Base-by-base conservation (phyloP, 164 flowering plant species). In the Magnolia kwangsiensis region DNA sequence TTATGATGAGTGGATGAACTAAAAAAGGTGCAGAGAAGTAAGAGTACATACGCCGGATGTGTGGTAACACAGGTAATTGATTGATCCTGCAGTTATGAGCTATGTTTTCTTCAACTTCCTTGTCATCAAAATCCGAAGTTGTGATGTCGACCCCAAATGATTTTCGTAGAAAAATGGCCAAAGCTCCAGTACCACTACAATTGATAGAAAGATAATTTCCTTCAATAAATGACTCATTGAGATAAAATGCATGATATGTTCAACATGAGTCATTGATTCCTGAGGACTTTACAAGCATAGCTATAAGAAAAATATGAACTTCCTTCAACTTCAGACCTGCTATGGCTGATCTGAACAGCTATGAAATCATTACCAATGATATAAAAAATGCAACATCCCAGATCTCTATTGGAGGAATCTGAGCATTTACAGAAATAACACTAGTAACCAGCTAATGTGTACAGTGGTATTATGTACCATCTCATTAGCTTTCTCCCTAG, bases 111-210 rank as follows among this genome's bases (percentile, higher is more conserved):
- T 92, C 96, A 75, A 96, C 87, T 81, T 93, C 99, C 73, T 75
- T 83, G 82, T 96, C 98, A 83, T 90, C 78, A 72, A 90, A 92
- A 81, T 94, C 99, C 72, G 99, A 94, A 67, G 98, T 96, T 7
- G 98, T 92, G 71, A 96, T 94, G 80, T 96, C 95, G 67, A 89
- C 84, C 63, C 83, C 76, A 84, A 86, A 85, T 8, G 85, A 80
- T 75, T 90, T 93, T 51, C 63, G 80, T 78, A 96, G 81, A 81
- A 92, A 96, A 50, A 96, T 96, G 49, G 99, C 96, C 86, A 96
- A 84, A 80, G 98, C 97, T 75, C 99, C 99, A 72, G 99, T 96
- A 59, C 99, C 97, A 86, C 99, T 96, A 88, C 79, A 88, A 63
- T 64, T 61, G 74, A 51, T 27, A 51, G 71, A 74, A 76, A 23